These are phyloP conservation scores for Trichosporon ovoides DNA, from an alignment of 1,284 basidiomycete genomes.

Conservation along the genomic window DNA sequence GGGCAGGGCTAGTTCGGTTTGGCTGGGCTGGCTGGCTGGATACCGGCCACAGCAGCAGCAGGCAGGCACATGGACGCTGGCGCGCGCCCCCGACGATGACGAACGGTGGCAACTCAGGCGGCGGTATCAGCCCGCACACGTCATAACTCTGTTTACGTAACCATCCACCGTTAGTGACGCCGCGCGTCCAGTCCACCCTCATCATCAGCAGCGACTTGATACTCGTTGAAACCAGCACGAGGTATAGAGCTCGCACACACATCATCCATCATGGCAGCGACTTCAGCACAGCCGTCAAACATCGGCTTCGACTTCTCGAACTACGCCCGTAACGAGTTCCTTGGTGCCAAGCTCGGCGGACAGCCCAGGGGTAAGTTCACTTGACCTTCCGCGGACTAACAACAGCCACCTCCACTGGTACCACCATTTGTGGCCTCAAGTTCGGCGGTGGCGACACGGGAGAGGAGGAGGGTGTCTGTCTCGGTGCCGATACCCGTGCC, in stretches of 20 bases:
- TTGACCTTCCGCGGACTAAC: slow-evolving; percentile 4
- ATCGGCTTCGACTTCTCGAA: slow-evolving; percentile 70
- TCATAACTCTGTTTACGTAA: slow-evolving; percentile 2
- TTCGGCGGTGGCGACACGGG: slow-evolving; percentile 57
- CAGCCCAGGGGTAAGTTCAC: slow-evolving; percentile 50
- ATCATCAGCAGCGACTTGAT: neutral
- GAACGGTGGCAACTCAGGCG: neutral
- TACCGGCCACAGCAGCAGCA: no score
- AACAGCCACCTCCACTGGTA: slow-evolving; percentile 89
- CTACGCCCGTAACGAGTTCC: slow-evolving; percentile 68
- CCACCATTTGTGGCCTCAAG: slow-evolving; percentile 89
- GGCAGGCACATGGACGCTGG: neutral
- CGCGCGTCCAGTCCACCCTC: slow-evolving; percentile 16
- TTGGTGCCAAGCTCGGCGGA: slow-evolving; percentile 50
- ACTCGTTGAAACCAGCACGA: neutral
- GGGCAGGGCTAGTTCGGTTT: neutral
- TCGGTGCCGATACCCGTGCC: slow-evolving; percentile 95
- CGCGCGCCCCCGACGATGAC: neutral
- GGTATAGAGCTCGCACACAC: neutral
- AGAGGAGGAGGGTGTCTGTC: slow-evolving; percentile 77
- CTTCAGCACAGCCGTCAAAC: slow-evolving; percentile 24
- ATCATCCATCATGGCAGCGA: slow-evolving; percentile 27
- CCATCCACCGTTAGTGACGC: slow-evolving; percentile 8
- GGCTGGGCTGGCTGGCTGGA: neutral
- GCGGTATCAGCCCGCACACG: neutral